Percentiles rank a stretch among this genome's conserved stretches.
These are phyloP conservation scores for Emmonsiellopsis sp. DNA, from an alignment of 2,329 filamentous ascomycete species.

Conservation along the genomic window DNA sequence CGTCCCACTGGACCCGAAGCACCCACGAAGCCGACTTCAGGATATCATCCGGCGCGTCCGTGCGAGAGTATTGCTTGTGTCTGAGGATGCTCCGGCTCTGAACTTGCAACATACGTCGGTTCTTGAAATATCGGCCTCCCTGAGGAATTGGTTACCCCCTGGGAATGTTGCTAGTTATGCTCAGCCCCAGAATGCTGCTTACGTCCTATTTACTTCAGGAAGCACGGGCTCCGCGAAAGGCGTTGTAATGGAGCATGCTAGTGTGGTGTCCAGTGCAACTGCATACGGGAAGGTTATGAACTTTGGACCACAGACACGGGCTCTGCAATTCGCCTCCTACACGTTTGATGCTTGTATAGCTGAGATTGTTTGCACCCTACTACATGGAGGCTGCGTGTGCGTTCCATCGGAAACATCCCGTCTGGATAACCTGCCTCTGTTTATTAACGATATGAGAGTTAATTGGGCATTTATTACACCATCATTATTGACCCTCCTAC, in stretches of 20 bases:
- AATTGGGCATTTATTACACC: constrained; percentile 81
- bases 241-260: constrained; percentile 46
- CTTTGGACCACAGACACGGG: constrained; percentile 39
- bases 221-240: constrained; percentile 46
- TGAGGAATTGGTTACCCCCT: constrained; percentile 8
- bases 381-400: constrained; percentile 50
- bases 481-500: constrained; percentile 66
- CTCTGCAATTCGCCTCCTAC: constrained; percentile 48
- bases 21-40: constrained; percentile 28
- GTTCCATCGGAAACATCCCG: constrained; percentile 44
- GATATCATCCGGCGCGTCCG: constrained; percentile 24
- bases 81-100: constrained; percentile 10
- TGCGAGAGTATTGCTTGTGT: constrained; percentile 18
- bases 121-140: constrained; percentile 18
- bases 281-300: constrained; percentile 42
- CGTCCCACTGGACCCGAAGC: constrained; percentile 31
- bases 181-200: constrained; percentile 29
- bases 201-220: constrained; percentile 52
- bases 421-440: constrained; percentile 39
- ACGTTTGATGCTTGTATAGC: constrained; percentile 47
- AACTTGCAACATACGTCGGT: constrained; percentile 17
- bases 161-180: constrained; percentile 18
- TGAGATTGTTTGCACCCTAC: constrained; percentile 46
- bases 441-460: constrained; percentile 48
- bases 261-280: constrained; percentile 47